These are phyloP conservation scores for Saccharum officinarum DNA, from an alignment of 176 grass and related monocot species.

Conservation along the genomic window DNA sequence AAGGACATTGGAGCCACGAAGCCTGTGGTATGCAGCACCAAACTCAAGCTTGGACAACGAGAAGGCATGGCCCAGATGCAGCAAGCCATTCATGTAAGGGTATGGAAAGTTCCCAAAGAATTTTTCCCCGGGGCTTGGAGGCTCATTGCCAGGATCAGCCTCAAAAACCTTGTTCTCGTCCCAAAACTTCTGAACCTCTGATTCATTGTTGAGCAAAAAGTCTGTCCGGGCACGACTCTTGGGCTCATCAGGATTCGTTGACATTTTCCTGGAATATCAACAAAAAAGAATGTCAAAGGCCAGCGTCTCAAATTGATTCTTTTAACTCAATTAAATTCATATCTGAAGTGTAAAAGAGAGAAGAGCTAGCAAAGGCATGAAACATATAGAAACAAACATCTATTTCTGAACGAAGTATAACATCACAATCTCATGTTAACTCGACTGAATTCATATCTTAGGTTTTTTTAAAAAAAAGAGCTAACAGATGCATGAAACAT, in stretches of 20 bases:
- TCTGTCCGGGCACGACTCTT: not conserved
- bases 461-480: not conserved
- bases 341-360: not conserved
- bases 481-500: not conserved
- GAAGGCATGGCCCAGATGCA: not conserved
- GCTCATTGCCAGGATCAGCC: not conserved
- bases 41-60: not conserved
- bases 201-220: not conserved
- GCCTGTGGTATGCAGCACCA: not conserved
- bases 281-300: not conserved
- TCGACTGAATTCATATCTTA: not conserved
- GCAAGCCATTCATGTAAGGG: not conserved
- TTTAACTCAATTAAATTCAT: not conserved
- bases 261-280: not conserved
- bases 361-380: not conserved
- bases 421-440: not conserved
- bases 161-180: not conserved
- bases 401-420: not conserved
- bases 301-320: not conserved
- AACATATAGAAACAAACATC: not conserved
- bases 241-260: not conserved
- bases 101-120: slow-evolving; percentile 1
- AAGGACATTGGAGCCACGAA: not conserved
- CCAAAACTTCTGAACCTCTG: not conserved
- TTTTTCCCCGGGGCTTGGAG: not conserved